Percentiles rank a stretch among this genome's conserved stretches.
Evolutionary conservation across 2,329 filamentous ascomycete species (phyloP).

Genomic region (Dendrostoma leiphaemia): DNA sequence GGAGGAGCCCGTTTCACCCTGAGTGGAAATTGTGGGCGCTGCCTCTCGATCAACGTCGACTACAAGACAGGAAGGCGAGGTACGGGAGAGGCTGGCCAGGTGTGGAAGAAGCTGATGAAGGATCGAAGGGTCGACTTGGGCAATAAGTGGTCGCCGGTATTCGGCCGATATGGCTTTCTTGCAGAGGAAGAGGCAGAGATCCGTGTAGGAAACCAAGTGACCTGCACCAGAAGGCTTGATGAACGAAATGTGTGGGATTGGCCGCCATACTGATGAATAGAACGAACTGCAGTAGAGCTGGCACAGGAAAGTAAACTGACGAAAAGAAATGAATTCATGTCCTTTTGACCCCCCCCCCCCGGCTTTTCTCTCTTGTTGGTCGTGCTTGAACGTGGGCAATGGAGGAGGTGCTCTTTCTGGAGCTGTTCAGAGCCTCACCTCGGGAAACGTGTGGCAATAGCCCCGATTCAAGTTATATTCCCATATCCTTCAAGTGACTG

Average conservation of each 20-base stretch:
- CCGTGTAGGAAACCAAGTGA: constrained; percentile 54
- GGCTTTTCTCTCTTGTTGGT: no score
- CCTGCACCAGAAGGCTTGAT: constrained; percentile 42
- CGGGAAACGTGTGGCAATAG: no score
- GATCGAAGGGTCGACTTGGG: constrained; percentile 71
- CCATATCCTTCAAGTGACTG: no score
- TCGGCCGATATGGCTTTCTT: constrained; percentile 71
- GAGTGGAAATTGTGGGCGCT: constrained; percentile 69
- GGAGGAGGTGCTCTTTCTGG: no score
- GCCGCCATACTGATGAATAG: constrained; percentile 11
- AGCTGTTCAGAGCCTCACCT: no score
- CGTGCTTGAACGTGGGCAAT: no score
- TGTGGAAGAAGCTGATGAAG: constrained; percentile 68
- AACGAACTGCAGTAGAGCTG: no score
- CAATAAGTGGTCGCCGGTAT: constrained; percentile 65
- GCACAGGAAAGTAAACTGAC: no score
- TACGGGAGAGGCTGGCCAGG: constrained; percentile 53
- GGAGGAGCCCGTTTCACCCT: constrained; percentile 45
- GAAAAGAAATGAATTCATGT: no score
- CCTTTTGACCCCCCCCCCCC: no score
- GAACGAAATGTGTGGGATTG: constrained; percentile 16
- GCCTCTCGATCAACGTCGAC: constrained; percentile 69
- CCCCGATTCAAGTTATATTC: no score
- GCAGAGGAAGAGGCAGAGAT: constrained; percentile 34
- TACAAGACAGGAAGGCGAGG: constrained; percentile 62